Evolutionary conservation across 2,329 filamentous ascomycete species (phyloP).

Genomic region (Arthrobotrys sphaeroides): DNA sequence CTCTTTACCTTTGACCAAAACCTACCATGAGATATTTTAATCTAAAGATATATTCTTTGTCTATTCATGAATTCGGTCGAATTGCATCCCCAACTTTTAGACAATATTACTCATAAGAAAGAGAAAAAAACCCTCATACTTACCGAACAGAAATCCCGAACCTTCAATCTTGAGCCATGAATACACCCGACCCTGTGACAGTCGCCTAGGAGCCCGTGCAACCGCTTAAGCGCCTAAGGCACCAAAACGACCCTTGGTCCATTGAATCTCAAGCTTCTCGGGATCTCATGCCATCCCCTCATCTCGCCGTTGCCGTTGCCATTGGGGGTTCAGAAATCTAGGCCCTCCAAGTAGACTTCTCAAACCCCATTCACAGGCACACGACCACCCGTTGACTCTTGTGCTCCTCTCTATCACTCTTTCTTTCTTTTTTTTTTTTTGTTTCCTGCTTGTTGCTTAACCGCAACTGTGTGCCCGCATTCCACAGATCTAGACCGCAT

Average conservation of each 20-base stretch:
- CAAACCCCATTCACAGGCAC: constrained; percentile 5
- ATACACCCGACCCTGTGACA: neutral
- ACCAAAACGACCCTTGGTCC: constrained; percentile 9
- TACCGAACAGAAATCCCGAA: neutral
- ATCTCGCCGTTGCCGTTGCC: neutral
- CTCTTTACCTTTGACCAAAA: neutral
- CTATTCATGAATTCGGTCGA: neutral
- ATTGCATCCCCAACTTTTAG: neutral
- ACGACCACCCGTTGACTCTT: constrained; percentile 14
- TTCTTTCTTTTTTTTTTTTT: constrained; percentile 2
- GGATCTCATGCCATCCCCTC: constrained; percentile 18
- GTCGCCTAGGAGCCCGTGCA: constrained; percentile 23
- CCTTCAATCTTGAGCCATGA: neutral
- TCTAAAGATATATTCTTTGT: neutral
- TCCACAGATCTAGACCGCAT: constrained; percentile 52
- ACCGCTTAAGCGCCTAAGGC: constrained; percentile 53
- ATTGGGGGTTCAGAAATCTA: constrained; percentile 13
- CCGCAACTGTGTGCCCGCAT: constrained; percentile 21
- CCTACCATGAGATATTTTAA: constrained; percentile 5
- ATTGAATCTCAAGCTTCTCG: too few species aligned
- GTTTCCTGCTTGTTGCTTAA: neutral
- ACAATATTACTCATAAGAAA: too few species aligned
- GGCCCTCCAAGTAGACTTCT: constrained; percentile 15
- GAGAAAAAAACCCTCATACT: neutral
- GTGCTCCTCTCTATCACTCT: too few species aligned